phyloP scores from a whole-genome alignment of 2,329 filamentous ascomycete species.

The Polytolypa hystricis region DNA sequence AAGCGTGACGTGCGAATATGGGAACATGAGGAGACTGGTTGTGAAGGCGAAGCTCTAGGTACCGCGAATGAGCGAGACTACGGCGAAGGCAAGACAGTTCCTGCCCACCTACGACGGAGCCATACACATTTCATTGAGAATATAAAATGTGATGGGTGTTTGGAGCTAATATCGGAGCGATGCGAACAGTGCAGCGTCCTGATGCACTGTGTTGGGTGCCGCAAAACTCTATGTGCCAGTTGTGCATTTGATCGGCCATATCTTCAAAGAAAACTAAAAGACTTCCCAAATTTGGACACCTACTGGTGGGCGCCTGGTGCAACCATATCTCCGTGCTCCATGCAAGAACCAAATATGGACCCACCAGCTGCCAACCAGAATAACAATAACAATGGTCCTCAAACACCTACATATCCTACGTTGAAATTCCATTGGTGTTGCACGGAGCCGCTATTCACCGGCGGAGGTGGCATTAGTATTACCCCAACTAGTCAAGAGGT shows the following conservation, averaged over 20 bases:
- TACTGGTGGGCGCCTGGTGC: conserved; percentile 52
- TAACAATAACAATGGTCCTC: conserved; percentile 21
- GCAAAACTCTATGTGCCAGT: conserved; percentile 49
- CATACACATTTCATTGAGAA: conserved; percentile 43
- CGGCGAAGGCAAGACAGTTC: conserved; percentile 44
- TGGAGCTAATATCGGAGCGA: conserved; percentile 42
- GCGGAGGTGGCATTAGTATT: conserved; percentile 48
- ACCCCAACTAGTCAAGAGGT: conserved; percentile 43
- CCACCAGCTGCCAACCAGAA: conserved; percentile 11
- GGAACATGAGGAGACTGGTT: conserved; percentile 45
- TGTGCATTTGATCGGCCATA: conserved; percentile 47
- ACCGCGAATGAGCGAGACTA: conserved; percentile 33
- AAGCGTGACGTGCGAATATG: conserved; percentile 42
- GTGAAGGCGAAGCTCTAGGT: conserved; percentile 45
- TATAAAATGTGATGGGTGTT: conserved; percentile 44
- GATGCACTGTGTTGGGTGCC: conserved; percentile 51
- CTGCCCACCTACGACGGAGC: conserved; percentile 43
- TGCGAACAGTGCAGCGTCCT: conserved; percentile 51
- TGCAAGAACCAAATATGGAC: conserved; percentile 40
- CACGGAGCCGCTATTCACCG: conserved; percentile 48
- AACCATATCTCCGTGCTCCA: conserved; percentile 45
- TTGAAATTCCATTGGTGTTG: conserved; percentile 51
- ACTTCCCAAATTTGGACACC: conserved; percentile 21
- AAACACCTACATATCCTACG: conserved; percentile 33
- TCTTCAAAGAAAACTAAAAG: conserved; percentile 26